phyloP scores from a whole-genome alignment of 1,139 yeast genomes.

The Sugiyamaella novakii region DNA sequence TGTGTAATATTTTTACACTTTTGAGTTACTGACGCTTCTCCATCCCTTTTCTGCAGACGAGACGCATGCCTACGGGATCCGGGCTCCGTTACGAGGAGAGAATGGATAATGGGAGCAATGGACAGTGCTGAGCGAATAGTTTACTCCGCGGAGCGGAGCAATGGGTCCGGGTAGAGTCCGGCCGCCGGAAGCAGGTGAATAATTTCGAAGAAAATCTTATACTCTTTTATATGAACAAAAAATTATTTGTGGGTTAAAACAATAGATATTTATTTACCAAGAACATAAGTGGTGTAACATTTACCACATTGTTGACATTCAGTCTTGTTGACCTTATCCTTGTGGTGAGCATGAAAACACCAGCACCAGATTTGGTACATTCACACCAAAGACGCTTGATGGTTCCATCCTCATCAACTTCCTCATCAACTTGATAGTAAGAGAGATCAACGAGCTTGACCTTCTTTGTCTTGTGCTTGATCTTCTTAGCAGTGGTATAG shows the following conservation, averaged over 20 bases:
- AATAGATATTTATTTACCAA: constrained; percentile 23
- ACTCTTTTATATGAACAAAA: constrained; percentile 5
- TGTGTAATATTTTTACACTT: no score
- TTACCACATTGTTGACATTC: constrained; percentile 99
- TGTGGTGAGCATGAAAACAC: constrained; percentile 99
- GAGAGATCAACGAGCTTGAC: constrained; percentile 98
- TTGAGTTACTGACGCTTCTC: no score
- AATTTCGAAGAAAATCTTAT: constrained; percentile 2
- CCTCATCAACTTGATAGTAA: no score
- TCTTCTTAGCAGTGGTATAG: constrained; percentile 99
- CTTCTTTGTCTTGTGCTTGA: constrained; percentile 99
- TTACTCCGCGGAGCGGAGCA: no score
- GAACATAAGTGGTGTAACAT: constrained; percentile 88
- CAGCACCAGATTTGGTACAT: constrained; percentile 97
- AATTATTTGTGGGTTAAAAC: background rate
- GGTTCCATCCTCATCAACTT: constrained; percentile 97
- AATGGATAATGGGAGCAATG: no score
- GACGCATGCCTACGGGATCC: no score
- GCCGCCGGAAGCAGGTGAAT: no score
- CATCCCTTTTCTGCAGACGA: no score
- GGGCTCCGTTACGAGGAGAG: no score
- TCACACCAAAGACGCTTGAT: constrained; percentile 99
- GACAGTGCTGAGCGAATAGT: no score
- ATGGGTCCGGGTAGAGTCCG: no score
- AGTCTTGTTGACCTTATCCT: constrained; percentile 91